Base-by-base conservation (phyloP, 495 filamentous ascomycete genomes). In the Margaritispora aquatica region DNA sequence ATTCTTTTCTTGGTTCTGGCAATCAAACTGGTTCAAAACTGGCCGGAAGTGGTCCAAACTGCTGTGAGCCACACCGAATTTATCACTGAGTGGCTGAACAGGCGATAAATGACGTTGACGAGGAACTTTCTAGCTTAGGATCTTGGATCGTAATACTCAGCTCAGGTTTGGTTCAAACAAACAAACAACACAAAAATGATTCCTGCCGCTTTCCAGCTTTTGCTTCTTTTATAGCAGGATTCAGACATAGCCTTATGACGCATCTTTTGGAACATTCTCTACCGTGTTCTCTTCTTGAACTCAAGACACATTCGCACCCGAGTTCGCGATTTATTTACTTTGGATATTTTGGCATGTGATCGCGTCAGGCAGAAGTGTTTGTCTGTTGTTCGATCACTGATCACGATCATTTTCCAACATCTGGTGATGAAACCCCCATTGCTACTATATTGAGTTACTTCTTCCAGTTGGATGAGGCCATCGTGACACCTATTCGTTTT, bases 271-370 rank as follows among this genome's bases (percentile, higher is more conserved):
- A 44, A 9, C 46, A 41, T 24, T n/a, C n/a, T n/a, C n/a, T n/a
- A 47, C 23, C 26, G 55, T 58, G 49, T 58, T 54, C 29, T 54
- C 49, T 58, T 36, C 34, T n/a, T 23, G n/a, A 50, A 41, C 44
- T 46, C 21, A 63, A 63, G 51, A 51, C 51, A 55, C 55, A 1
- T 51, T 44, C 38, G 11, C 7, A 44, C 38, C 29, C 5, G 5
- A 34, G 38, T 17, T 3, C 19, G 8, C 11, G 38, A 21, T 57
- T 54, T 60, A 53, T 61, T 56, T 55, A 56, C 59, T 63, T 59
- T 54, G 21, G 26, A 11, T 17, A 11, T 55, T 59, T 55, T 57
- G 53, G 52, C 61, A 63, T 63, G 61, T 63, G 61, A 63, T 63
- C 23, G 55, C 24, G 51, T 63, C 61, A 63, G 60, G 60, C 55